Evolutionary conservation across 2,329 filamentous ascomycete genomes (phyloP), one percentile per base, ranked within the genome.

Genomic region (Ceratocystis cacaofunesta): DNA sequence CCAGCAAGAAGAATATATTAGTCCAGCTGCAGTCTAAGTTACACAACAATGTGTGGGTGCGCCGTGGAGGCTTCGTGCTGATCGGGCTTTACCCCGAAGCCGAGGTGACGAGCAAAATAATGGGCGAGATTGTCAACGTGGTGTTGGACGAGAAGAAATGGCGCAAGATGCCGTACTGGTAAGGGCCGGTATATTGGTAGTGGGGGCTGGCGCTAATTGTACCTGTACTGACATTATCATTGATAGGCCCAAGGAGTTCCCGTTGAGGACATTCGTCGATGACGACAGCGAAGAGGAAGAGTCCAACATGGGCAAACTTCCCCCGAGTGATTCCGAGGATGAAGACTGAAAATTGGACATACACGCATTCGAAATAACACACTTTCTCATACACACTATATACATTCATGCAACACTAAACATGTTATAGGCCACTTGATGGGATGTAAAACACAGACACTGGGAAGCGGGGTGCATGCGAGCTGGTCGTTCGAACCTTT

Each of bases 41-140:
- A 73, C 88, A 92, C 68, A 94, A 90, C 69, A 94, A 90, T 1
- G 90, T 97, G 69, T 97, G 90, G 89, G 88, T 97, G 74, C 92
- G 89, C 75, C 85, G 90, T 19, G 89, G 91, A 36, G 90, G 90
- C 0, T 97, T 87, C 74, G 91, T 96, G 36, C 77, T 97, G 10
- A 81, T 96, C 15, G 89, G 97, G 69, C 71, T 78, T 17, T 87
- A 83, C 28, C 79, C 80, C 36, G 79, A 82, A 1, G 78, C 86
- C 46, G 84, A 85, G 32, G 84, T 85, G 63, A 86, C 87, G 57
- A 90, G 90, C 71, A 91, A 90, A 74, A 82, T 95, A 12, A 81
- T 83, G 63, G 94, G 92, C 15, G 90, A 96, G 75, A 96, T 99
- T 71, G 81, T 95, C 70, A 96, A 96, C 72, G 85, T 97, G 44